These are phyloP conservation scores for Larix kaempferi DNA, from an alignment of 75 land plant species.

Conservation along the genomic window DNA sequence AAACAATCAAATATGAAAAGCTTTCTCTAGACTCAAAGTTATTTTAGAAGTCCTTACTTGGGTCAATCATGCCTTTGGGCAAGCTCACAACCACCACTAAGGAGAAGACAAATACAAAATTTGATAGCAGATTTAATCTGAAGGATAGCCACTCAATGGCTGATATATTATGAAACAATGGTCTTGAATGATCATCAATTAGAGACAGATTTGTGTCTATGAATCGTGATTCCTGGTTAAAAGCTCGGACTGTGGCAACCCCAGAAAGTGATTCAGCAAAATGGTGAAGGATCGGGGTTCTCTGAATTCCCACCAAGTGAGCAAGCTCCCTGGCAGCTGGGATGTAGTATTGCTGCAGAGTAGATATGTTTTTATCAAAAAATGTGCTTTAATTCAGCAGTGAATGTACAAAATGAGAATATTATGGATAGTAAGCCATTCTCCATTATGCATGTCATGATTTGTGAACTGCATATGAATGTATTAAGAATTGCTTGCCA, in stretches of 20 bases:
- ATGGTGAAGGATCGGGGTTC: slow-evolving; percentile 89
- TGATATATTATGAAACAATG: slow-evolving; percentile 79
- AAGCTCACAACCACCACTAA: slow-evolving; percentile 71
- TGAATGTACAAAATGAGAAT: not conserved
- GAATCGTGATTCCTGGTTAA: slow-evolving; percentile 64
- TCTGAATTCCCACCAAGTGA: slow-evolving; percentile 58
- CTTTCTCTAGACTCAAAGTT: no score
- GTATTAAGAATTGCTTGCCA: not conserved
- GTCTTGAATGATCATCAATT: slow-evolving; percentile 64
- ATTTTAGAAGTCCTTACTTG: slow-evolving; percentile 49
- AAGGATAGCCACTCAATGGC: slow-evolving; percentile 91
- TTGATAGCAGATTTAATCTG: slow-evolving; percentile 70
- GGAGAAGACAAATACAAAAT: slow-evolving; percentile 77
- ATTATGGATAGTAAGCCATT: not conserved
- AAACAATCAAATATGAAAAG: no score
- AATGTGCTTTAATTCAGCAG: not conserved
- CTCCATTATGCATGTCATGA: not conserved
- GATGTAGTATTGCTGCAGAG: slow-evolving; percentile 80
- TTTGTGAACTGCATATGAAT: not conserved
- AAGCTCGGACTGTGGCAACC: slow-evolving; percentile 76
- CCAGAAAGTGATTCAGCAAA: slow-evolving; percentile 85
- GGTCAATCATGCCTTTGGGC: slow-evolving; percentile 66
- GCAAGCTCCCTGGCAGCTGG: slow-evolving; percentile 87
- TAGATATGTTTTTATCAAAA: not conserved
- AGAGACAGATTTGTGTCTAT: slow-evolving; percentile 40